Conservation (phyloP, 129 eudicot species). For the Saussurea involucrata region DNA sequence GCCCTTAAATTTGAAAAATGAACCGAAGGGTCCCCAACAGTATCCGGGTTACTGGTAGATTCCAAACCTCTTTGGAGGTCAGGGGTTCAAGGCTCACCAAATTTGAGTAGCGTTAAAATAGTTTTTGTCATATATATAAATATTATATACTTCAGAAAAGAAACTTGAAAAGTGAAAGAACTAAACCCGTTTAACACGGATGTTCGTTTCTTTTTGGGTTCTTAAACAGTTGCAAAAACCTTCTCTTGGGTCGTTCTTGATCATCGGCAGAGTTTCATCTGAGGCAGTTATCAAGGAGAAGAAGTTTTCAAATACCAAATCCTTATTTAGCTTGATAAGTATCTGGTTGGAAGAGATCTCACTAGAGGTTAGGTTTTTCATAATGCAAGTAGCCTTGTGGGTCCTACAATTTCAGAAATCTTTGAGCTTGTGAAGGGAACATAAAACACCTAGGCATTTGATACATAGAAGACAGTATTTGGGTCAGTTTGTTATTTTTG, state of each 20-base stretch:
- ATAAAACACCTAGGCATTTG: not conserved
- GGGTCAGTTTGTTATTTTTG: not conserved
- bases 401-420: conserved; percentile 50
- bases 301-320: conserved; percentile 40
- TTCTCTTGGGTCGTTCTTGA: conserved; percentile 74
- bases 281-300: conserved; percentile 74
- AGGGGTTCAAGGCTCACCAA: too few species aligned
- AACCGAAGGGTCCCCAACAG: not conserved
- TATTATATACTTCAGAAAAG: not conserved
- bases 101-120: not conserved
- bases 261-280: conserved; percentile 86
- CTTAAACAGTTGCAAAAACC: conserved; percentile 65
- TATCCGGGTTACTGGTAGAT: not conserved
- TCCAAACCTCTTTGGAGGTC: not conserved
- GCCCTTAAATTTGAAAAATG: not conserved
- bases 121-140: not conserved
- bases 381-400: conserved; percentile 75
- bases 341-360: conserved; percentile 62
- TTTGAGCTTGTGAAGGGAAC: conserved; percentile 34
- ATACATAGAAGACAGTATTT: not conserved
- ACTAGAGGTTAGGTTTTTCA: conserved; percentile 59
- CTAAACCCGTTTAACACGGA: not conserved
- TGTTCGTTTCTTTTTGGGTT: not conserved
- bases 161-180: not conserved
- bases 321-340: conserved; percentile 45